phyloP scores from a whole-genome alignment of 73 alveolate genomes.

The Loxodes magnus region DNA sequence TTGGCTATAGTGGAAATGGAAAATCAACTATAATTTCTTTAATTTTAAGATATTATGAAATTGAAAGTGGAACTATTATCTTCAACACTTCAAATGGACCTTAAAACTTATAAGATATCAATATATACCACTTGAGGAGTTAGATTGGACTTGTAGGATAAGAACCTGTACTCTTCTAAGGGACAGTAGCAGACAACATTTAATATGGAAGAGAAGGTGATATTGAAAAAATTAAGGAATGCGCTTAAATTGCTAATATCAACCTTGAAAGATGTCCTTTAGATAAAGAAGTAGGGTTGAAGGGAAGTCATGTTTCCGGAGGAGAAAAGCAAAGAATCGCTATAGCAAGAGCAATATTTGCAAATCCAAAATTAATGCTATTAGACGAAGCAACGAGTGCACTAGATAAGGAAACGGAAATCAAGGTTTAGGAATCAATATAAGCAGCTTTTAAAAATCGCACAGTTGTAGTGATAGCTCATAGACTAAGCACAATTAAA shows the following conservation, averaged over 20 bases:
- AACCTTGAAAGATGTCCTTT: slow-evolving; percentile 21
- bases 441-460: slow-evolving; percentile 23
- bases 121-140: slow-evolving; percentile 52
- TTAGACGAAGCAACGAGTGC: slow-evolving; percentile 54
- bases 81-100: slow-evolving; percentile 74
- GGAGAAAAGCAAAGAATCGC: slow-evolving; percentile 60
- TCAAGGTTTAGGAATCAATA: slow-evolving; percentile 32
- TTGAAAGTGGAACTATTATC: slow-evolving; percentile 38
- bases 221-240: slow-evolving; percentile 45
- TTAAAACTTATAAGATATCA: slow-evolving; percentile 69
- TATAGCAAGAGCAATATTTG: slow-evolving; percentile 51
- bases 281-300: slow-evolving; percentile 39
- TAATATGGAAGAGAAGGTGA: slow-evolving; percentile 50
- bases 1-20: slow-evolving; percentile 85
- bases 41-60: slow-evolving; percentile 71
- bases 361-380: slow-evolving; percentile 35
- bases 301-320: slow-evolving; percentile 51
- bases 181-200: slow-evolving; percentile 74
- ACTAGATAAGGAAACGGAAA: slow-evolving; percentile 34
- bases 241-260: slow-evolving; percentile 40
- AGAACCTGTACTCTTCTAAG: slow-evolving; percentile 84
- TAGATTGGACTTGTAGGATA: slow-evolving; percentile 85
- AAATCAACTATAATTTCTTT: slow-evolving; percentile 68
- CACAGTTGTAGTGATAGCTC: slow-evolving; percentile 69
- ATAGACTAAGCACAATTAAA: slow-evolving; percentile 51